Percentiles rank a stretch among this genome's conserved stretches.
phyloP scores from a whole-genome alignment of 2,329 filamentous ascomycete genomes.

The Ceratocystis lukuohia region DNA sequence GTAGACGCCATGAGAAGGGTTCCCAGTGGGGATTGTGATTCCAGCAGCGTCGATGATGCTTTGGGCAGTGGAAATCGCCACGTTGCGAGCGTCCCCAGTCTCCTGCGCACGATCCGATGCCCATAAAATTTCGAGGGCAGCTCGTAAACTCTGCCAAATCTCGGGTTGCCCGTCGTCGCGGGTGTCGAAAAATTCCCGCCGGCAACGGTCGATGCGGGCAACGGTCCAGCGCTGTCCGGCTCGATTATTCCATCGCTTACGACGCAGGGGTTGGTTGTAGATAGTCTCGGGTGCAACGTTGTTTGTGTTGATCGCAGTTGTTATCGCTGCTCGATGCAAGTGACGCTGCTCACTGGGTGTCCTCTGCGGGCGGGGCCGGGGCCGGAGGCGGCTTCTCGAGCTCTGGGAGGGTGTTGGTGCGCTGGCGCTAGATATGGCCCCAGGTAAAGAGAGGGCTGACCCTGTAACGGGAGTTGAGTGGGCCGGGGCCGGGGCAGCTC shows the following conservation, averaged over 20 bases:
- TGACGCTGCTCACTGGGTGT: neutral
- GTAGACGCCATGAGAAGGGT: slow-evolving; percentile 58
- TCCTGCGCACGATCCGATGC: slow-evolving; percentile 33
- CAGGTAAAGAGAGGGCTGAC: neutral
- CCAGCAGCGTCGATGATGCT: slow-evolving; percentile 66
- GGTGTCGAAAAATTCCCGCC: slow-evolving; percentile 81
- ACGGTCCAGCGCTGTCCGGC: slow-evolving; percentile 50
- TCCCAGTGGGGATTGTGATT: slow-evolving; percentile 59
- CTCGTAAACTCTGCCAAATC: slow-evolving; percentile 64
- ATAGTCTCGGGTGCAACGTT: neutral
- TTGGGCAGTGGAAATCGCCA: slow-evolving; percentile 55
- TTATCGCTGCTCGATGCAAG: neutral
- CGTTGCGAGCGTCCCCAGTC: slow-evolving; percentile 26
- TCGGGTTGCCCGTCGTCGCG: slow-evolving; percentile 63
- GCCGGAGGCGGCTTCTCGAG: neutral
- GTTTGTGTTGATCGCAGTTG: neutral
- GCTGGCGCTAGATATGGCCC: neutral
- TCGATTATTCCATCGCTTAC: slow-evolving; percentile 45
- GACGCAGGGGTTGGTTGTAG: slow-evolving; percentile 54
- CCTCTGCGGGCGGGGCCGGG: neutral
- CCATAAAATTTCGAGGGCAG: slow-evolving; percentile 56
- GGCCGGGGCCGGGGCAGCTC: neutral
- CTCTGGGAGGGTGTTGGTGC: neutral
- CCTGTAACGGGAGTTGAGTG: neutral
- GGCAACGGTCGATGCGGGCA: slow-evolving; percentile 53